Percentiles rank a stretch among this genome's conserved stretches.
Conservation (phyloP, 2,329 filamentous ascomycete genomes). For the Neurospora sp. region DNA sequence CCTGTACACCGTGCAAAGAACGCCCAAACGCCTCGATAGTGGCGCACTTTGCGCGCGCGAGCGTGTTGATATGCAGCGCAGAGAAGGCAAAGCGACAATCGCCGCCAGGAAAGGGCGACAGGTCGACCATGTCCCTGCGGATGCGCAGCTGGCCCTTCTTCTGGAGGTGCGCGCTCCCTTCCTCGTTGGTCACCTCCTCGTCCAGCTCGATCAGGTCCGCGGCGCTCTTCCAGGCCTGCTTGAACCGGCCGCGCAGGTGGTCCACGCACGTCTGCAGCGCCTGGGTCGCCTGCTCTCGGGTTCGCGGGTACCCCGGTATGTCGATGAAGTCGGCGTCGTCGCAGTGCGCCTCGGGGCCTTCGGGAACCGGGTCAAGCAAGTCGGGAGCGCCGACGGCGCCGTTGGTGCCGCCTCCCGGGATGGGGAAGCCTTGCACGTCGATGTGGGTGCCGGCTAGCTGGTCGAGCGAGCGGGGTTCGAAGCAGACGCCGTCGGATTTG, state of each 20-base stretch:
- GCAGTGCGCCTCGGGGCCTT: constrained; percentile 16
- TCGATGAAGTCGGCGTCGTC: constrained; percentile 17
- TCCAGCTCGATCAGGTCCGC: constrained; percentile 10
- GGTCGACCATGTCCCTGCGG: constrained; percentile 11
- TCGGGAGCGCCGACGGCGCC: constrained; percentile 16
- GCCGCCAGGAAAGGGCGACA: constrained; percentile 7
- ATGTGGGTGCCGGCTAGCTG: constrained; percentile 16
- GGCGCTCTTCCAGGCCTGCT: constrained; percentile 9
- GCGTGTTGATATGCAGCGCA: constrained; percentile 7
- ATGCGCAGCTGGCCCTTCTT: constrained; percentile 5
- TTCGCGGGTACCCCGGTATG: constrained; percentile 14
- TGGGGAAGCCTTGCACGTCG: constrained; percentile 11
- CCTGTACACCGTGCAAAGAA: constrained; percentile 14
- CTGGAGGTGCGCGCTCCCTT: background rate
- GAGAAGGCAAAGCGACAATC: constrained; percentile 16
- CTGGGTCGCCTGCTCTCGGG: constrained; percentile 9
- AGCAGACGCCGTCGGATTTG: constrained; percentile 15
- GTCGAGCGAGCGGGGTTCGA: constrained; percentile 16
- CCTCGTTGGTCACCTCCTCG: constrained; percentile 6
- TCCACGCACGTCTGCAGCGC: constrained; percentile 14
- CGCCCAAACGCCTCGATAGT: constrained; percentile 14
- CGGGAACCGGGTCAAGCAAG: constrained; percentile 14
- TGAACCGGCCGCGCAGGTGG: constrained; percentile 15
- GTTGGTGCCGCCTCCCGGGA: constrained; percentile 14
- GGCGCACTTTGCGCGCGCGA: constrained; percentile 14